These are phyloP conservation scores for Setomelanomma holmii DNA, from an alignment of 2,329 filamentous ascomycete species.

Conservation along the genomic window DNA sequence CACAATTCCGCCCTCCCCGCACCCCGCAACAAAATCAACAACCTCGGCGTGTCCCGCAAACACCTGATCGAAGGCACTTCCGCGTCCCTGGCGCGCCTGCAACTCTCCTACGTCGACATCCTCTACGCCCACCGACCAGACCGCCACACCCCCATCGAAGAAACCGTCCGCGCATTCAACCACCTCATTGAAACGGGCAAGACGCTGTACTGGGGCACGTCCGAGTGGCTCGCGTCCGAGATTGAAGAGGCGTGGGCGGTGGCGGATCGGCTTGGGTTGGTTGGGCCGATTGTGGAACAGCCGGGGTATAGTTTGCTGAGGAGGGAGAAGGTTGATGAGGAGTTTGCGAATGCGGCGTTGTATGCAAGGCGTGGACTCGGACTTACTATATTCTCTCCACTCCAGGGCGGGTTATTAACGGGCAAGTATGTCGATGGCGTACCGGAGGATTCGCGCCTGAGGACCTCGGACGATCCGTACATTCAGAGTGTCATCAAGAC, in stretches of 20 bases:
- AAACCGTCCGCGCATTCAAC: constrained; percentile 74
- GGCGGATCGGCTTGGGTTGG: constrained; percentile 65
- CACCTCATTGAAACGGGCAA: constrained; percentile 72
- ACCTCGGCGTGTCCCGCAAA: constrained; percentile 71
- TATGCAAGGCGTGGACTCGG: constrained; percentile 62
- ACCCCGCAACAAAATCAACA: constrained; percentile 68
- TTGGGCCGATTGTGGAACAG: constrained; percentile 61
- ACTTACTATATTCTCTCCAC: constrained; percentile 62
- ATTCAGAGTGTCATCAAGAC: constrained; percentile 52
- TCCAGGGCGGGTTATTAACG: constrained; percentile 64
- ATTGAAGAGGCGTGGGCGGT: constrained; percentile 67
- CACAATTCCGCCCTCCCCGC: constrained; percentile 54
- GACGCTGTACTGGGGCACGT: constrained; percentile 71
- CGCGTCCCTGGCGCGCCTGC: constrained; percentile 63
- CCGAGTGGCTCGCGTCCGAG: constrained; percentile 65
- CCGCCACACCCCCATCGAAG: constrained; percentile 72
- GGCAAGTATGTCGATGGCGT: constrained; percentile 70
- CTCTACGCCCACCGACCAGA: constrained; percentile 75
- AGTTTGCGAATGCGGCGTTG: constrained; percentile 62
- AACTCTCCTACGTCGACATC: constrained; percentile 70
- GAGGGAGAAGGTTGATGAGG: constrained; percentile 64
- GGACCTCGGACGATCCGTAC: constrained; percentile 63
- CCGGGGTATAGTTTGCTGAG: constrained; percentile 66
- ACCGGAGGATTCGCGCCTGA: constrained; percentile 64
- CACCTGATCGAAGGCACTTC: constrained; percentile 73